Evolutionary conservation across 2,329 filamentous ascomycete genomes (phyloP), one percentile per base, ranked within the genome.

Genomic region (Eutypella sp.): DNA sequence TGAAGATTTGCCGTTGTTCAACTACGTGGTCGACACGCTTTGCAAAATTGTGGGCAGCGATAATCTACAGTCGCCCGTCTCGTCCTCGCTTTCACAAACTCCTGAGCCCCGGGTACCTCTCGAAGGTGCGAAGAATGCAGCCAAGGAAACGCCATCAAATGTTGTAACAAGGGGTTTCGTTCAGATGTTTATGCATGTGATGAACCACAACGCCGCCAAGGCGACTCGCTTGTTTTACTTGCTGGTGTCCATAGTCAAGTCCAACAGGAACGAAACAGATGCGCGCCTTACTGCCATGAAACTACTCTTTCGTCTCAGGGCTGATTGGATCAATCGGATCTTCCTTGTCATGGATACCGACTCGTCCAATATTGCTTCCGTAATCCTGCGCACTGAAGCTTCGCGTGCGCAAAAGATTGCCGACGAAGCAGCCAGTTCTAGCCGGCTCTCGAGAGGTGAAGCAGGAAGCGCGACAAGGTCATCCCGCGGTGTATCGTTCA

Each of bases 291-390:
- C 82, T 11, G 83, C 85, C 2, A 80, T 91, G 73, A 89, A 88
- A 57, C 68, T 92, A 37, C 71, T 96, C 2, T 92, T 95, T 61
- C 82, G 91, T 37, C 70, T 96, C 24, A 81, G 91, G 47, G 89
- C 89, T 19, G 89, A 96, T 65, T 89, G 86, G 62, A 81, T 85
- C 9, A 81, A 91, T 53, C 79, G 84, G 38, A 77, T 96, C 4
- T 89, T 85, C 47, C 71, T 96, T 44, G 82, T 82, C 7, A 68
- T 79, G 27, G 78, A 81, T 24, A 81, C 85, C 2, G 89, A 95
- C 61, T 85, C 82, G 23, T 81, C 85, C 52, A 81, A 81, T 44
- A 71, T 96, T 20, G 88, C 90, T 23, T 76, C 81, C 15, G 76
- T 84, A 6, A 70, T 96, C 9, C 85, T 82, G 54, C 82, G 89